phyloP scores from a whole-genome alignment of 768 basidiomycete genomes.

The Pleurotus giganteus region DNA sequence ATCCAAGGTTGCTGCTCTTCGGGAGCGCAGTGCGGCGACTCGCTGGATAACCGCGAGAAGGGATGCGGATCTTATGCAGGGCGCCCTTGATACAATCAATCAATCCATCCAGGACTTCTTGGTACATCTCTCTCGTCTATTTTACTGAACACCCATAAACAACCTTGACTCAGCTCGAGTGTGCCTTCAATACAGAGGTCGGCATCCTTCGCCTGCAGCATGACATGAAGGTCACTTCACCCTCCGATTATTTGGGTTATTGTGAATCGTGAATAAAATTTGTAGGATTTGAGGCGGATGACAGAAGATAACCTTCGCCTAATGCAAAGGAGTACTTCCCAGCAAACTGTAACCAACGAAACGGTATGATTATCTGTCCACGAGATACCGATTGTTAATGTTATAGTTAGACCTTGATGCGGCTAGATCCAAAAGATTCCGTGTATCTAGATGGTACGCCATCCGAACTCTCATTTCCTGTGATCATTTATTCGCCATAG shows the following conservation, averaged over 20 bases:
- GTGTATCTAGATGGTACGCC: slow-evolving; percentile 3
- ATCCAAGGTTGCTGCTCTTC: slow-evolving; percentile 1
- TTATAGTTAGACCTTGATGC: not conserved
- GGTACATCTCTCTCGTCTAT: not conserved
- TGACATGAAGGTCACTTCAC: not conserved
- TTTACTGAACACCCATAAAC: not conserved
- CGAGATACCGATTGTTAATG: not conserved
- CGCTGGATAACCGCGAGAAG: slow-evolving; percentile 1
- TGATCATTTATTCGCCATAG: not conserved
- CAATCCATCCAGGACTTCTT: slow-evolving; percentile 7
- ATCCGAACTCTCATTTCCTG: not conserved
- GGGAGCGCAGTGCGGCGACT: not conserved
- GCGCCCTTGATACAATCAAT: not conserved
- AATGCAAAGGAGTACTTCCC: not conserved
- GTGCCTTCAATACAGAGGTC: slow-evolving; percentile 2
- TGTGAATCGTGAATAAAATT: not conserved
- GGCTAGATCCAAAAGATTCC: not conserved
- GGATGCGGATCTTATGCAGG: not conserved
- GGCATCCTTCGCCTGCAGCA: not conserved
- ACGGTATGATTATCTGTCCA: not conserved
- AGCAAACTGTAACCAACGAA: not conserved
- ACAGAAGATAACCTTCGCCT: not conserved
- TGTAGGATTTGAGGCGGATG: slow-evolving; percentile 2
- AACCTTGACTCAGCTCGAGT: not conserved
- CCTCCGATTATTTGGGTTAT: not conserved